A percentile compares a stretch with the other conserved stretches of the same genome.
Conservation (phyloP, 2,329 filamentous ascomycete genomes). For the Botrytis deweyae region DNA sequence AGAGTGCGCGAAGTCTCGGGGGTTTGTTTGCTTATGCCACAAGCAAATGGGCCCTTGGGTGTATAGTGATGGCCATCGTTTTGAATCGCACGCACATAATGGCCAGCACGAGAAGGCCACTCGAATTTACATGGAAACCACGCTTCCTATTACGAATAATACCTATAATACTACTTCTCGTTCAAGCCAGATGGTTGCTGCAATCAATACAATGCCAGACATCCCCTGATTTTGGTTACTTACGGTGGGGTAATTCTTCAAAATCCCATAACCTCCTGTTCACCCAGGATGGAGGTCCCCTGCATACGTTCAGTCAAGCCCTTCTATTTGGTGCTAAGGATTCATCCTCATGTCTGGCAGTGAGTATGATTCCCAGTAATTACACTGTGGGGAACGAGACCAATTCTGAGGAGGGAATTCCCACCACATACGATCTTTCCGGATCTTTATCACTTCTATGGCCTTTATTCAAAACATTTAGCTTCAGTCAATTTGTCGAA, state of each 20-base stretch:
- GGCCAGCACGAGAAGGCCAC: slow-evolving; percentile 77
- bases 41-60: slow-evolving; percentile 88
- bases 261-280: slow-evolving; percentile 69
- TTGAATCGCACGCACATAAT: slow-evolving; percentile 93
- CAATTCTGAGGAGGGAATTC: slow-evolving; percentile 18
- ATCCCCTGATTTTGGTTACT: slow-evolving; percentile 65
- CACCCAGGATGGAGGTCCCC: slow-evolving; percentile 63
- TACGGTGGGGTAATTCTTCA: slow-evolving; percentile 67
- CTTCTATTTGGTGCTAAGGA: slow-evolving; percentile 75
- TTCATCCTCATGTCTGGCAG: slow-evolving; percentile 69
- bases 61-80: slow-evolving; percentile 80
- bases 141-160: slow-evolving; percentile 68
- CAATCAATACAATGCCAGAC: slow-evolving; percentile 93
- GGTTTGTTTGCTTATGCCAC: slow-evolving; percentile 89
- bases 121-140: slow-evolving; percentile 72
- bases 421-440: slow-evolving; percentile 27
- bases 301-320: slow-evolving; percentile 70
- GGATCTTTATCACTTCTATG: slow-evolving; percentile 78
- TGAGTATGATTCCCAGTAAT: slow-evolving; percentile 65
- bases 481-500: slow-evolving; percentile 82
- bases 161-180: slow-evolving; percentile 67
- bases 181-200: slow-evolving; percentile 69
- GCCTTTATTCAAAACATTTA: slow-evolving; percentile 70
- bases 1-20: slow-evolving; percentile 68
- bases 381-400: slow-evolving; percentile 40